phyloP scores from a whole-genome alignment of 345 rosid species.

The Geranium rotundifolium region DNA sequence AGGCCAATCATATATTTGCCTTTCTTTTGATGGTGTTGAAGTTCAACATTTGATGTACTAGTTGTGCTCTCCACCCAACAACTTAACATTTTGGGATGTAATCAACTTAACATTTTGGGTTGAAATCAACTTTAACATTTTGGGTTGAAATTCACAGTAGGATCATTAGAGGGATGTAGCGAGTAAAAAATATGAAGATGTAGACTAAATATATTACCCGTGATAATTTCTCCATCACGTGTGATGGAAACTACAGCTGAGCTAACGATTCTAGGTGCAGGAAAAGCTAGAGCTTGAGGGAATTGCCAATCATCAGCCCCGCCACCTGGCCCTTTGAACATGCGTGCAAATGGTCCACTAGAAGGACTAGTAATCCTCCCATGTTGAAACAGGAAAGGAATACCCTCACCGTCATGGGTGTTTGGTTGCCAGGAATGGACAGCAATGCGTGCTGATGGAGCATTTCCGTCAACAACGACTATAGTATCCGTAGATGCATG shows the following conservation, averaged over 20 bases:
- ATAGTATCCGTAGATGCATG: slow-evolving; percentile 79
- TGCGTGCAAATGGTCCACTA: slow-evolving; percentile 71
- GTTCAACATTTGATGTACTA: too few relatives aligned
- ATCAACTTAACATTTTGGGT: too few relatives aligned
- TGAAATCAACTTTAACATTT: too few relatives aligned
- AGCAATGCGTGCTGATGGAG: slow-evolving; percentile 86
- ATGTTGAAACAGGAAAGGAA: slow-evolving; percentile 90
- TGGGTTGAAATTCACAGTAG: too few relatives aligned
- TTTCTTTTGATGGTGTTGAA: too few relatives aligned
- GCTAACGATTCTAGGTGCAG: slow-evolving; percentile 72
- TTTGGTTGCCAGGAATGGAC: slow-evolving; percentile 96
- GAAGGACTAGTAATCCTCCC: slow-evolving; percentile 60
- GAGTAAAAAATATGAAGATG: too few relatives aligned
- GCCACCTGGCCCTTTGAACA: slow-evolving; percentile 71
- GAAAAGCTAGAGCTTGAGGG: slow-evolving; percentile 89
- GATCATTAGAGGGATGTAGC: too few relatives aligned
- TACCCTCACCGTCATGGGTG: slow-evolving; percentile 91
- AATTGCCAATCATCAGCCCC: slow-evolving; percentile 62
- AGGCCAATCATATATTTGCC: too few relatives aligned
- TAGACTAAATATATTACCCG: slow-evolving; percentile 31
- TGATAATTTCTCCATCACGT: slow-evolving; percentile 66
- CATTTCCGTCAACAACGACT: slow-evolving; percentile 64
- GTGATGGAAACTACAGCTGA: slow-evolving; percentile 74
- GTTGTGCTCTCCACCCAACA: too few relatives aligned
- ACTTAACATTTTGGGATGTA: too few relatives aligned